A percentile compares a stretch with the other conserved stretches of the same genome.
These are phyloP conservation scores for Aspergillus sp. DNA, from an alignment of 2,329 filamentous ascomycete genomes.

Conservation along the genomic window DNA sequence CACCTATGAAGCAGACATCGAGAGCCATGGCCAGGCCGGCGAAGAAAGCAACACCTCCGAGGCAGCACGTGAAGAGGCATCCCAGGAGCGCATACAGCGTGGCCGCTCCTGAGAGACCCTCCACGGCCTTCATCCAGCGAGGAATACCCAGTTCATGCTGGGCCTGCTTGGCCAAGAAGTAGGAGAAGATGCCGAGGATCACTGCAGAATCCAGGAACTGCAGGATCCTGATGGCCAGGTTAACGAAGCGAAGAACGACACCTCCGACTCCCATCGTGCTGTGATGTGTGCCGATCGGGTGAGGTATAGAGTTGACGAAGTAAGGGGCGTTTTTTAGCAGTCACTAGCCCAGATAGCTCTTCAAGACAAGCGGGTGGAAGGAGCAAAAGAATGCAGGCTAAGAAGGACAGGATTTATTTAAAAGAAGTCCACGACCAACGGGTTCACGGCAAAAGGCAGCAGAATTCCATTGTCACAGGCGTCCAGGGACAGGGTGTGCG, in stretches of 20 bases:
- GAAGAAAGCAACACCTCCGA: constrained; percentile 73
- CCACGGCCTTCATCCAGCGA: constrained; percentile 69
- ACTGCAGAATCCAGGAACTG: constrained; percentile 72
- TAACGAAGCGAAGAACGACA: constrained; percentile 65
- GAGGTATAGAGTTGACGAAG: neutral
- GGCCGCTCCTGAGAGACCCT: constrained; percentile 73
- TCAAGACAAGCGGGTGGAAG: neutral
- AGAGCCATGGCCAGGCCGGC: constrained; percentile 72
- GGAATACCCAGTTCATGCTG: constrained; percentile 65
- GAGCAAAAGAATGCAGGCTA: neutral
- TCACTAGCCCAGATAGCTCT: neutral
- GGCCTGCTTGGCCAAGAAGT: constrained; percentile 74
- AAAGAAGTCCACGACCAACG: neutral
- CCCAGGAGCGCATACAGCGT: constrained; percentile 72
- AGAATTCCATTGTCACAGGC: constrained; percentile 18
- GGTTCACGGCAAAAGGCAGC: constrained; percentile 21
- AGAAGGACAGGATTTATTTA: neutral
- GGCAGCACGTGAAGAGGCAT: constrained; percentile 73
- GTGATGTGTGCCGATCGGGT: neutral
- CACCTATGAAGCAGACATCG: constrained; percentile 72
- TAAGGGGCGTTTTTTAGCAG: neutral
- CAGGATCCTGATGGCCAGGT: constrained; percentile 71
- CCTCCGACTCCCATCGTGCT: constrained; percentile 58
- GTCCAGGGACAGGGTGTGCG: constrained; percentile 13
- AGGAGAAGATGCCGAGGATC: constrained; percentile 76